phyloP scores from a whole-genome alignment of 2,329 filamentous ascomycete species.

The Didymella glomerata region DNA sequence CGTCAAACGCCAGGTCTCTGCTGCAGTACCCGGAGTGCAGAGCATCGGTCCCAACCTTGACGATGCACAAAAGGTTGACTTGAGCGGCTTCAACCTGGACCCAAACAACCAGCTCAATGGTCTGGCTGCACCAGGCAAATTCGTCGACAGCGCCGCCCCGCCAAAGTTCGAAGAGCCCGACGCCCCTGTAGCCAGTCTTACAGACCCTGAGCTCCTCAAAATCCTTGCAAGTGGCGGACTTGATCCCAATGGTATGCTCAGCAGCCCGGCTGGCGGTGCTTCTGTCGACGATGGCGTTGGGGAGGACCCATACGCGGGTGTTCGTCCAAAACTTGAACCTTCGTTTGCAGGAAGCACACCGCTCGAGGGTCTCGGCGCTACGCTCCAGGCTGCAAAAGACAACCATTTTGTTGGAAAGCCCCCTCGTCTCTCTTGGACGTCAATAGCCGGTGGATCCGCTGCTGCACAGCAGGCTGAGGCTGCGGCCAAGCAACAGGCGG shows the following conservation, averaged over 20 bases:
- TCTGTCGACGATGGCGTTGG: not conserved
- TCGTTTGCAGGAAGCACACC: not conserved
- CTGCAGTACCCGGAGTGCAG: conserved; percentile 2
- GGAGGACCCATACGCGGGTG: conserved; percentile 4
- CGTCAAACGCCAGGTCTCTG: conserved; percentile 2
- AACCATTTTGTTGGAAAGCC: conserved; percentile 3
- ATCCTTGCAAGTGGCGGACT: conserved; percentile 10
- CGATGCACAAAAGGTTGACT: conserved; percentile 5
- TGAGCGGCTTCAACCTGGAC: not conserved
- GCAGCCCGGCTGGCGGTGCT: not conserved
- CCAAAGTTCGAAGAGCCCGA: not conserved
- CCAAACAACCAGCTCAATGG: conserved; percentile 1
- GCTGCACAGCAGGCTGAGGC: conserved; percentile 1
- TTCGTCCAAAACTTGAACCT: not conserved
- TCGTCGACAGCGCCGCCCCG: not conserved
- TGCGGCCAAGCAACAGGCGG: not conserved
- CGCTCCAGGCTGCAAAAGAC: conserved; percentile 3
- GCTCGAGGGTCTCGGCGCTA: conserved; percentile 10
- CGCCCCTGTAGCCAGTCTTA: not conserved
- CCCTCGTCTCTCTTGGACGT: not conserved
- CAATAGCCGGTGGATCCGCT: not conserved
- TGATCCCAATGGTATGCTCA: conserved; percentile 13
- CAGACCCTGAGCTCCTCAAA: not conserved
- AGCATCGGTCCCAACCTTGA: conserved; percentile 15
- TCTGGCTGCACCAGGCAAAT: not conserved